These are phyloP conservation scores for Bipolaris zeicola DNA, from an alignment of 2,329 filamentous ascomycete genomes.

Conservation along the genomic window DNA sequence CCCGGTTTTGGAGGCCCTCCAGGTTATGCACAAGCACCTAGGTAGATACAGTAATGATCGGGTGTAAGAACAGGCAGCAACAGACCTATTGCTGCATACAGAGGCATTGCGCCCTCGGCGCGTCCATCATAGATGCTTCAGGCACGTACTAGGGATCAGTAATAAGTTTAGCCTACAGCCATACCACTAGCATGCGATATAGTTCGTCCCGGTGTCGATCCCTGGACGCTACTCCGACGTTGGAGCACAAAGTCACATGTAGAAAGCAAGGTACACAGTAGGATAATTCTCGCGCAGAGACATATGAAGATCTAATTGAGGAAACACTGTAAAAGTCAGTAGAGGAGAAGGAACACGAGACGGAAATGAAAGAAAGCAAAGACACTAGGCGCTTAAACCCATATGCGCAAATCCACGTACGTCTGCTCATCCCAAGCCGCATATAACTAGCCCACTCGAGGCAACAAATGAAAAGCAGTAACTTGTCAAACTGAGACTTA, in stretches of 20 bases:
- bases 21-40: slow-evolving; percentile 18
- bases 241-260: not conserved
- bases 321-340: slow-evolving; percentile 3
- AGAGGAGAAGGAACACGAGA: slow-evolving; percentile 4
- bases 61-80: not conserved
- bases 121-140: not conserved
- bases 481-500: slow-evolving; percentile 1
- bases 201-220: not conserved
- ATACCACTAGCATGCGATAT: not conserved
- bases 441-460: slow-evolving; percentile 6
- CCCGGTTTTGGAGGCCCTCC: slow-evolving; percentile 23
- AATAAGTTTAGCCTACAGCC: not conserved
- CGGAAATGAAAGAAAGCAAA: not conserved
- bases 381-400: slow-evolving; percentile 6
- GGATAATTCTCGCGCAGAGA: not conserved
- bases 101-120: not conserved
- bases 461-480: slow-evolving; percentile 16
- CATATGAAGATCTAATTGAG: slow-evolving; percentile 1
- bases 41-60: slow-evolving; percentile 5
- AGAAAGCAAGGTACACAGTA: not conserved
- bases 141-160: not conserved
- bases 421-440: slow-evolving; percentile 4
- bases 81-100: not conserved
- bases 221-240: not conserved
- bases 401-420: slow-evolving; percentile 3